phyloP scores from a whole-genome alignment of 306 rosid genomes.

The Cucurbita moschata region DNA sequence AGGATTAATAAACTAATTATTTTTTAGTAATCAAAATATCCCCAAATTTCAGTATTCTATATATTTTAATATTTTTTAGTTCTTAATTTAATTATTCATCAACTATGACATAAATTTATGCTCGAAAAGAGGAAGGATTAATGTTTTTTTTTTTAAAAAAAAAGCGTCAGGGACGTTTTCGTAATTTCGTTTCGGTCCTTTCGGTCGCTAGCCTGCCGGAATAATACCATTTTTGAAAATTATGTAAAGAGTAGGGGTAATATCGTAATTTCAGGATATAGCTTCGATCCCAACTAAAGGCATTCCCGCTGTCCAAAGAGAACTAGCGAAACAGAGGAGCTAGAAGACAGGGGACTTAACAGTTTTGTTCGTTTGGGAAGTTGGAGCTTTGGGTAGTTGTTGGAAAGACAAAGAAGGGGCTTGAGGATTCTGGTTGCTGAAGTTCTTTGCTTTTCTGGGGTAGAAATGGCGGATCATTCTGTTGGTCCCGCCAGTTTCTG shows the following conservation, averaged over 20 bases:
- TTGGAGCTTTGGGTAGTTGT: background rate
- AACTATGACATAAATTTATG: background rate
- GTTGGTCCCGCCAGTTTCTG: constrained; percentile 44
- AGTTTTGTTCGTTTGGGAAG: background rate
- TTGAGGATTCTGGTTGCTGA: no score
- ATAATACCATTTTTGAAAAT: constrained; percentile 1
- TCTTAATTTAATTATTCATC: background rate
- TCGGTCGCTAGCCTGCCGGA: background rate
- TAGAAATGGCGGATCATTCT: constrained; percentile 26
- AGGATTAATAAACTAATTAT: background rate
- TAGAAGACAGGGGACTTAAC: no score
- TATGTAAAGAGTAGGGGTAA: background rate
- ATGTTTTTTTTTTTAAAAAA: background rate
- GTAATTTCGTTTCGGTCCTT: background rate
- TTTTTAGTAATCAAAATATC: background rate
- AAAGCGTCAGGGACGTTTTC: background rate
- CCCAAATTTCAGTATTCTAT: no score
- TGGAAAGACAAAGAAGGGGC: no score
- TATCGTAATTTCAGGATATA: background rate
- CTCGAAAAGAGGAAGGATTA: background rate
- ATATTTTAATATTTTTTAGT: no score
- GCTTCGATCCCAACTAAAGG: background rate
- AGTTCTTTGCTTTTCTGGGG: no score
- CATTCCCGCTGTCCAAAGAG: background rate
- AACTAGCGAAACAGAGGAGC: background rate